These are phyloP conservation scores for Coemansia sp. DNA, from an alignment of 192 early-diverging fungal species.

Conservation along the genomic window DNA sequence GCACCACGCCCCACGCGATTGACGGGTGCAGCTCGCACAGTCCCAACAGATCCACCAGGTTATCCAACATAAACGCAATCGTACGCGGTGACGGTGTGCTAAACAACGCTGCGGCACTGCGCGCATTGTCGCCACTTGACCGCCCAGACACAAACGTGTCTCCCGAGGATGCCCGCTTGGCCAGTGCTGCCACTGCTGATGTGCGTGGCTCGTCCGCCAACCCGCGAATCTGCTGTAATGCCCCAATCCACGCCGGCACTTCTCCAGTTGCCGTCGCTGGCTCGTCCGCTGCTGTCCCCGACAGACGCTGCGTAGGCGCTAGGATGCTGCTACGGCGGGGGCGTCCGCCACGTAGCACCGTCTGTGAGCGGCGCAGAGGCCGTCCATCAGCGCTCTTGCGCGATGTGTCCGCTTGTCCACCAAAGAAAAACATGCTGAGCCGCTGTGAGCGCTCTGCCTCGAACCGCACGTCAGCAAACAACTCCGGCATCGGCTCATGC, in stretches of 20 bases:
- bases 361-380: constrained; percentile 49
- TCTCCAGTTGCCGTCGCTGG: constrained; percentile 38
- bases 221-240: constrained; percentile 27
- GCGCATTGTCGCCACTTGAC: constrained; percentile 27
- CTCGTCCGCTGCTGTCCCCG: not conserved
- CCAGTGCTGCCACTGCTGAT: not conserved
- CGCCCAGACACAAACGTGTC: constrained; percentile 48
- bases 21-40: constrained; percentile 73
- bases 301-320: constrained; percentile 1
- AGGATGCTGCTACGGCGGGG: constrained; percentile 42
- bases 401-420: constrained; percentile 14
- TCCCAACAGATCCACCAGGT: constrained; percentile 66
- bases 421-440: constrained; percentile 53
- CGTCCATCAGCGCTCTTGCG: constrained; percentile 46
- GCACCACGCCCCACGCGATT: constrained; percentile 68
- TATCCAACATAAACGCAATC: constrained; percentile 69
- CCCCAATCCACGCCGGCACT: constrained; percentile 34
- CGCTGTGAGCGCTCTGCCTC: constrained; percentile 44
- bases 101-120: constrained; percentile 25
- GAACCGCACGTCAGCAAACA: constrained; percentile 54
- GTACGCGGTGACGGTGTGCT: constrained; percentile 61
- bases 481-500: constrained; percentile 66
- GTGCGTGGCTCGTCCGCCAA: not conserved
- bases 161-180: constrained; percentile 43
- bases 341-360: constrained; percentile 30